phyloP scores from a whole-genome alignment of 495 filamentous ascomycete species.

The Rusavskia elegans region DNA sequence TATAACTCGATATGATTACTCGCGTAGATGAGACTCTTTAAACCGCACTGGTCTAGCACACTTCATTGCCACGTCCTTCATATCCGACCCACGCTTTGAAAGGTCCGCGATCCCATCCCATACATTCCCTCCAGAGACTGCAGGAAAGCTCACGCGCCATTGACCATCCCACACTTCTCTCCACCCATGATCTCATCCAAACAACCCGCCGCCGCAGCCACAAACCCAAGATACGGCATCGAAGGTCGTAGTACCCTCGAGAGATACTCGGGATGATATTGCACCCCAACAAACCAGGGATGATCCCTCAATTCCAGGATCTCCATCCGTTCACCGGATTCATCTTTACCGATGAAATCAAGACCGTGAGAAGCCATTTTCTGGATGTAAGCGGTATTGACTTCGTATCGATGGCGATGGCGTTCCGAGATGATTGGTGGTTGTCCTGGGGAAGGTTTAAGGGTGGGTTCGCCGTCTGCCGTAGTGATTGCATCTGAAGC shows the following conservation, averaged over 20 bases:
- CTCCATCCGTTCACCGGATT: constrained; percentile 75
- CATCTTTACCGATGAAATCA: constrained; percentile 56
- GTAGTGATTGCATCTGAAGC: background rate
- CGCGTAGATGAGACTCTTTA: too few relatives aligned
- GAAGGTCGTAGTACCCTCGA: constrained; percentile 57
- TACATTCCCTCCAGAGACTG: too few relatives aligned
- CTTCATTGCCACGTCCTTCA: too few relatives aligned
- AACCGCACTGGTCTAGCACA: too few relatives aligned
- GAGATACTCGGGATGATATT: constrained; percentile 79
- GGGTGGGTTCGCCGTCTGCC: constrained; percentile 3
- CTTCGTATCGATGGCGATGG: constrained; percentile 32
- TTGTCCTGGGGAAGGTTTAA: background rate
- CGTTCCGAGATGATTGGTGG: constrained; percentile 28
- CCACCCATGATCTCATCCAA: constrained; percentile 30
- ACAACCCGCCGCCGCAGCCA: constrained; percentile 57
- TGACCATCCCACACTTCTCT: too few relatives aligned
- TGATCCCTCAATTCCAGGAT: constrained; percentile 79
- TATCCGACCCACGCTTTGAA: too few relatives aligned
- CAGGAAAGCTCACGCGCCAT: too few relatives aligned
- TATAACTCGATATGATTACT: too few relatives aligned
- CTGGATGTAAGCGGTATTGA: constrained; percentile 26
- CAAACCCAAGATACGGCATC: constrained; percentile 70
- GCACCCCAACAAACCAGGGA: constrained; percentile 79
- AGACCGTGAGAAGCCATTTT: constrained; percentile 21
- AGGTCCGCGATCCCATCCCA: too few relatives aligned